phyloP scores from a whole-genome alignment of 768 basidiomycete genomes.

The Lactarius hengduanensis region DNA sequence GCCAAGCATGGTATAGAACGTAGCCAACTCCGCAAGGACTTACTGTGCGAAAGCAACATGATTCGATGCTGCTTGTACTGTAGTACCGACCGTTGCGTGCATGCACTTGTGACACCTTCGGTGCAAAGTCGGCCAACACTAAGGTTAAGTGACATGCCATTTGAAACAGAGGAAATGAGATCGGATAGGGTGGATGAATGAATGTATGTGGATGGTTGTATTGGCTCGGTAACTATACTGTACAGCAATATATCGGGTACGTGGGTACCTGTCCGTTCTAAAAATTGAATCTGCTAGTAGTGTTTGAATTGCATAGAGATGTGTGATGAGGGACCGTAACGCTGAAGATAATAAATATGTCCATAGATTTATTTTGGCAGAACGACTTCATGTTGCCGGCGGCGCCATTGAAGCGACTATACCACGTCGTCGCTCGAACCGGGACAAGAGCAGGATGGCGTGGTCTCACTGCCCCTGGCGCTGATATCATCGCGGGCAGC shows the following conservation, averaged over 20 bases:
- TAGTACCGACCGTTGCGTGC: neutral
- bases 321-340: neutral
- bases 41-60: neutral
- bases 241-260: slow-evolving; percentile 3
- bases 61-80: neutral
- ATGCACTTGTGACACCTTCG: neutral
- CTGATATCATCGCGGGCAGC: neutral
- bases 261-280: neutral
- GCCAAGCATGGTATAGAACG: neutral
- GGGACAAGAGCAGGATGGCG: neutral
- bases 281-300: neutral
- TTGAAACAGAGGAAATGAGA: neutral
- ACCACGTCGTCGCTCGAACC: slow-evolving; percentile 4
- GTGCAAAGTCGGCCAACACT: neutral
- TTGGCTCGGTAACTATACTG: neutral
- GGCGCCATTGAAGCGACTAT: neutral
- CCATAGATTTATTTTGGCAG: neutral
- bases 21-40: neutral
- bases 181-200: neutral
- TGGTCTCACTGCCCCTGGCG: neutral
- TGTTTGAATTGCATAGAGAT: neutral
- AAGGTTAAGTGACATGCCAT: neutral
- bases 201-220: neutral
- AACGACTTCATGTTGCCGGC: neutral
- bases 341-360: slow-evolving; percentile 1